Base-by-base conservation (phyloP, 139 green algal genomes). In the Dunaliella sp. region DNA sequence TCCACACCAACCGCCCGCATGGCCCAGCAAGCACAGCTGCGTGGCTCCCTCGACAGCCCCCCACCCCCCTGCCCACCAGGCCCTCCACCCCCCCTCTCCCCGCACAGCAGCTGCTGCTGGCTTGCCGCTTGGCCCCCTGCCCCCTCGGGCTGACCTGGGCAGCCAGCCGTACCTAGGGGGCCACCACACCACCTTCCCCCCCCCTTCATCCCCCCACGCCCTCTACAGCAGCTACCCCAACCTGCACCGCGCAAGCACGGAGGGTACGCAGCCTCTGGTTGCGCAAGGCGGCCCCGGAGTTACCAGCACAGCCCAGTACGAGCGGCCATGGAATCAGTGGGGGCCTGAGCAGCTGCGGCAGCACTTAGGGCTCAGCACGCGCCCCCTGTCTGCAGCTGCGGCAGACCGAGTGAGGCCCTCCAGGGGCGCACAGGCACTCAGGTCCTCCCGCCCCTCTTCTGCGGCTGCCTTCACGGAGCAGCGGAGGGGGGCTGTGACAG, bases 311-410 rank as follows among this genome's bases (percentile, higher is more conserved):
- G 74, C 74, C 26, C 12, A 22, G 3, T 79, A 79, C 30, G 74
- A 79, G n/a, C 74, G 30, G 3, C 12, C 30, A 3, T 79, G 74
- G 74, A 3, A 34, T 3, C 74, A 34, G 7, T 34, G 74, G 80
- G 72, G 1, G 59, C 85, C 36, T 80, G 75, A 37, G 85, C 79
- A 38, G 85, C 85, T 36, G 85, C 65, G 3, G 65, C 59, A 80
- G 26, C 31, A 72, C 65, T 37, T 25, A 34, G 33, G 38, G 74
- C 59, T 12, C n/a, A 38, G 31, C 36, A 38, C 22, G 65, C 80
- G 1, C 85, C 77, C 2, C 57, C 85, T 37, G 80, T 48, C 33
- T 79, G 85, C 80, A 81, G 79, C n/a, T 59, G 80, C 48, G 16
- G 48, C 48, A 65, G 48, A n/a, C n/a, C 48, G 16, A 65, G 48